Evolutionary conservation across 306 rosid genomes (phyloP), one percentile per base, ranked within the genome.

Genomic region (Geum urbanum): DNA sequence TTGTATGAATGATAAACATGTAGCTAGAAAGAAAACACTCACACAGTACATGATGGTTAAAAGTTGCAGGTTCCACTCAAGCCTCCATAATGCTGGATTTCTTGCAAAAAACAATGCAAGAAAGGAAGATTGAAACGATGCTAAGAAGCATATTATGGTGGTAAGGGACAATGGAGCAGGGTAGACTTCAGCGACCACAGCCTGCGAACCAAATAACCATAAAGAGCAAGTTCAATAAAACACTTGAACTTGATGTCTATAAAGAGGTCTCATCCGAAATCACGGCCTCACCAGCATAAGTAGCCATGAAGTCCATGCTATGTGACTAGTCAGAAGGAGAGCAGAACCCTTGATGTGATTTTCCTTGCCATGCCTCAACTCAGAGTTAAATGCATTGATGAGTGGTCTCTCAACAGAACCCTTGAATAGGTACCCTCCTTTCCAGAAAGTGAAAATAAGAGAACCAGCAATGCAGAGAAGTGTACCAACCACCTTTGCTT

Each of bases 291-390:
- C 86, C 83, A 78, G 83, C 41, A 82, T 76, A 66, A 79, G 59
- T 20, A 82, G 35, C 81, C 83, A 82, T 14, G 65, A 53, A 76
- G 81, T 79, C 70, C 74, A 76, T 14, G 81, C 78, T 58, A 65
- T 51, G 19, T 69, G 55, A 53, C 77, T 70, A 5, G 13, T 59
- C 14, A 82, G 79, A 59, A 79, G 76, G 53, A 79, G 74, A 48
- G 61, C 71, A 9, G 86, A 65, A n/a, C 86, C 86, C 71, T 79
- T 79, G 24, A 79, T 45, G 79, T 78, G 79, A 45, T 75, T 71
- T 15, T 79, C 47, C 40, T 70, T 41, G 24, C 32, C 46, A 66
- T 43, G 74, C 27, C 35, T 51, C 37, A 39, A 45, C 52, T 61
- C 48, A n/a, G 61, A 20, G 57, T 44, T 14, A 1, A 61, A 24